Conservation (phyloP, 345 rosid genomes). For the Bruguiera sexangula region DNA sequence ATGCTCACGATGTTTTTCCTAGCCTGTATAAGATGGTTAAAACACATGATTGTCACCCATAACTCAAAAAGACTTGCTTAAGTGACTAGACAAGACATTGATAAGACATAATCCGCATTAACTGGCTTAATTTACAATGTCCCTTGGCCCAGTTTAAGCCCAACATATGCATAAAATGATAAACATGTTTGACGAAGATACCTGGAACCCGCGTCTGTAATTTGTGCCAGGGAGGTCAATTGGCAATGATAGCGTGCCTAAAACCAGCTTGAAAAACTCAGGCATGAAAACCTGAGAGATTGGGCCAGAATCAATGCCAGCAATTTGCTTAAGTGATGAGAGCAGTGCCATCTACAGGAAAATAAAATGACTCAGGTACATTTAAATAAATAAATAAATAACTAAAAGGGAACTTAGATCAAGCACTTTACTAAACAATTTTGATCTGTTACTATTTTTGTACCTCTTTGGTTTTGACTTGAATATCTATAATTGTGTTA, state of each 20-base stretch:
- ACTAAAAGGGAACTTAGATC: neutral
- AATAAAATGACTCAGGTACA: neutral
- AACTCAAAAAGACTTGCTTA: no score
- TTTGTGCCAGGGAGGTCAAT: conserved; percentile 74
- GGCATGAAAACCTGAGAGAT: conserved; percentile 40
- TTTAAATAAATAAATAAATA: neutral
- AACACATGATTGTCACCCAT: neutral
- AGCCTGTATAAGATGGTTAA: conserved; percentile 34
- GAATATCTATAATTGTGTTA: conserved; percentile 55
- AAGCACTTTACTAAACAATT: neutral
- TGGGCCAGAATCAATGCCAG: conserved; percentile 40
- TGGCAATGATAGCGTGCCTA: conserved; percentile 79
- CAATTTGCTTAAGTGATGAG: conserved; percentile 54
- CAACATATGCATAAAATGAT: neutral
- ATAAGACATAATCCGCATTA: no score
- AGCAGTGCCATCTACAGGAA: conserved; percentile 63
- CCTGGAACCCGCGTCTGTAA: conserved; percentile 71
- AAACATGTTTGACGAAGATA: conserved; percentile 7
- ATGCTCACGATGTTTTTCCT: conserved; percentile 48
- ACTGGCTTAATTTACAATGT: no score
- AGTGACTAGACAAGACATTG: no score
- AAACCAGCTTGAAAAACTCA: conserved; percentile 62
- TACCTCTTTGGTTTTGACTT: conserved; percentile 75
- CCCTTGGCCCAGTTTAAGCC: no score
- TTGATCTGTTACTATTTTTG: neutral